phyloP scores from a whole-genome alignment of 2,329 filamentous ascomycete genomes.

The Hypoxylon sp. region DNA sequence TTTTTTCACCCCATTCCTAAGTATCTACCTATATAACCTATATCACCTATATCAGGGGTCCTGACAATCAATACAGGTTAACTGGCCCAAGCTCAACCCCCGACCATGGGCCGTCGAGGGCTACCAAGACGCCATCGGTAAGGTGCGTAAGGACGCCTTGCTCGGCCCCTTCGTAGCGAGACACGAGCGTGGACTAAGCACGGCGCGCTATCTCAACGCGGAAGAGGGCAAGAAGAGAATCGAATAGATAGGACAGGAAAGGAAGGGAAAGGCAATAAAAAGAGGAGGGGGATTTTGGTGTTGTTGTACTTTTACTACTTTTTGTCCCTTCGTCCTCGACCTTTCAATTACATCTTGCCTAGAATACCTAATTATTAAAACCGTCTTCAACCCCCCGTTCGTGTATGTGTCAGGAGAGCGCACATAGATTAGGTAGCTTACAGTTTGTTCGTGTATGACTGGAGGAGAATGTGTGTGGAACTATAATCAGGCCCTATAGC shows the following conservation, averaged over 20 bases:
- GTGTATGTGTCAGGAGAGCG: background rate
- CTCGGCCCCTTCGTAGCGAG: constrained; percentile 80
- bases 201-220: constrained; percentile 83
- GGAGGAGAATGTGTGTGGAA: background rate
- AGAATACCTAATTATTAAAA: constrained; percentile 14
- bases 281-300: background rate
- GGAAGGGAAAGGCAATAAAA: background rate
- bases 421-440: background rate
- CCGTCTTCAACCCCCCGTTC: background rate
- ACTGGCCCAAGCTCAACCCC: constrained; percentile 97
- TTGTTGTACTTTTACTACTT: constrained; percentile 27
- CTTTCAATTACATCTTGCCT: constrained; percentile 14
- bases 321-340: constrained; percentile 14
- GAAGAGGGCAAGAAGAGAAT: constrained; percentile 99
- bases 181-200: constrained; percentile 88
- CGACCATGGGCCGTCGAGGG: constrained; percentile 88
- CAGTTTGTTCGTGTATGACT: background rate
- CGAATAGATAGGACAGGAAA: constrained; percentile 69
- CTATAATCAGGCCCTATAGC: background rate
- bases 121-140: constrained; percentile 86
- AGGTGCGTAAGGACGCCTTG: constrained; percentile 85
- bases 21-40: too few species aligned
- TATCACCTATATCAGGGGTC: constrained; percentile 13
- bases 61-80: constrained; percentile 75
- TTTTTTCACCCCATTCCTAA: constrained; percentile 23